These are phyloP conservation scores for Silene conica DNA, from an alignment of 148 eudicot genomes.

Conservation along the genomic window DNA sequence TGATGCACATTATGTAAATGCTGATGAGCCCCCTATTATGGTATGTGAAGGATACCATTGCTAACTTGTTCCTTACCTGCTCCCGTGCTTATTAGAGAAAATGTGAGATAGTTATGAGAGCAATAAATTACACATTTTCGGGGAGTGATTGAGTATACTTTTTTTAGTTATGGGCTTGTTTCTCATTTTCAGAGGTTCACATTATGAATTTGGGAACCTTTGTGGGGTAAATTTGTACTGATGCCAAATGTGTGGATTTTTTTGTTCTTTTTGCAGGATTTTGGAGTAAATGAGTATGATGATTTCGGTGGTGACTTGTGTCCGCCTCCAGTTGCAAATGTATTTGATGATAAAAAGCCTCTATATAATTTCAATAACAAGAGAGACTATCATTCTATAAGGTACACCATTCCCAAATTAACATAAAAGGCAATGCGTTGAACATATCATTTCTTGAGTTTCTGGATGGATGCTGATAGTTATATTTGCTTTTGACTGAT, in stretches of 20 bases:
- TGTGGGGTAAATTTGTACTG: not conserved
- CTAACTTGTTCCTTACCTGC: no score
- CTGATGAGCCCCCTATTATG: conserved; percentile 23
- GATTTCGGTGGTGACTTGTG: conserved; percentile 46
- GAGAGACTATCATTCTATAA: conserved; percentile 3
- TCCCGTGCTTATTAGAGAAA: not conserved
- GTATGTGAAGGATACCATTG: conserved; percentile 27
- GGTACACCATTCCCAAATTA: conserved; percentile 27
- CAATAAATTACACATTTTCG: not conserved
- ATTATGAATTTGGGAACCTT: not conserved
- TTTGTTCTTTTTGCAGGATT: conserved; percentile 29
- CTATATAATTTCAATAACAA: conserved; percentile 22
- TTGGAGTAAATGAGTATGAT: conserved; percentile 30
- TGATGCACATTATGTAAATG: conserved; percentile 18
- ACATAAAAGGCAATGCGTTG: not conserved
- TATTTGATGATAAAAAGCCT: conserved; percentile 17
- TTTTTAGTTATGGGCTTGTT: not conserved
- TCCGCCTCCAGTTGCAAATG: conserved; percentile 34
- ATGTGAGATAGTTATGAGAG: not conserved
- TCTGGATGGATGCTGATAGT: not conserved
- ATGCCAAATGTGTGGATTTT: not conserved
- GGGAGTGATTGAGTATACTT: not conserved
- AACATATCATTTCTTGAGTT: not conserved
- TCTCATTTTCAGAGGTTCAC: not conserved
- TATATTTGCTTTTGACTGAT: conserved; percentile 7